Conservation (phyloP, 176 grass and related monocot species). For the Secale cereale region DNA sequence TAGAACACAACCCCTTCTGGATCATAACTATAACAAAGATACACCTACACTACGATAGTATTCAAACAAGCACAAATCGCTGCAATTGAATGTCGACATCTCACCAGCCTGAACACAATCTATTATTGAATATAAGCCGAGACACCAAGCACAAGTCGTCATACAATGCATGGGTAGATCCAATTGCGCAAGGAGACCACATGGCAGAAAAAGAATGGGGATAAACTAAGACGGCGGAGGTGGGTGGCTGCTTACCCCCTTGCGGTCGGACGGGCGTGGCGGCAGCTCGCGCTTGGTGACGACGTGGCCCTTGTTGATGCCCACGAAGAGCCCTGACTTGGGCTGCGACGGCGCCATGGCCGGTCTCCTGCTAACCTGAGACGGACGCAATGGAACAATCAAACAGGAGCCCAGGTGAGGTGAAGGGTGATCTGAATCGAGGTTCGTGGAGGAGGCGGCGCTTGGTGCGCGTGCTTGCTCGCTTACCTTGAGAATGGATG, state of each 20-base stretch:
- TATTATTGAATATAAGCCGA: background rate
- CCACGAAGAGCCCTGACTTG: conserved; percentile 62
- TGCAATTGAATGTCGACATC: background rate
- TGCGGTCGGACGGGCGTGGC: conserved; percentile 52
- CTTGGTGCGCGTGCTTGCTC: background rate
- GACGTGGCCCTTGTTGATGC: conserved; percentile 61
- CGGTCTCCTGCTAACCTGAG: background rate
- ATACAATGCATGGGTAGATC: background rate
- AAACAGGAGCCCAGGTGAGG: too few relatives aligned
- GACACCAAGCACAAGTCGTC: background rate
- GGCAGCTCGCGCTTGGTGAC: conserved; percentile 64
- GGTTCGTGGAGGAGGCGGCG: background rate
- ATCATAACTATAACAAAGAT: background rate
- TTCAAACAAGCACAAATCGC: background rate
- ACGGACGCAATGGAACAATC: background rate
- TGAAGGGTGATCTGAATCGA: background rate
- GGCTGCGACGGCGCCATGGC: conserved; percentile 55
- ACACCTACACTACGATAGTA: background rate
- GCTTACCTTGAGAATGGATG: background rate
- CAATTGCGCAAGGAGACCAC: too few relatives aligned
- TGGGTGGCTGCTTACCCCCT: conserved; percentile 37
- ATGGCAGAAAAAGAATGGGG: background rate
- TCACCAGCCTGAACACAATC: background rate
- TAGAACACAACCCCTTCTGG: background rate
- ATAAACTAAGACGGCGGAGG: background rate